Base-by-base conservation (phyloP, 2,329 filamentous ascomycete species). In the Penicillium sclerotigenum region DNA sequence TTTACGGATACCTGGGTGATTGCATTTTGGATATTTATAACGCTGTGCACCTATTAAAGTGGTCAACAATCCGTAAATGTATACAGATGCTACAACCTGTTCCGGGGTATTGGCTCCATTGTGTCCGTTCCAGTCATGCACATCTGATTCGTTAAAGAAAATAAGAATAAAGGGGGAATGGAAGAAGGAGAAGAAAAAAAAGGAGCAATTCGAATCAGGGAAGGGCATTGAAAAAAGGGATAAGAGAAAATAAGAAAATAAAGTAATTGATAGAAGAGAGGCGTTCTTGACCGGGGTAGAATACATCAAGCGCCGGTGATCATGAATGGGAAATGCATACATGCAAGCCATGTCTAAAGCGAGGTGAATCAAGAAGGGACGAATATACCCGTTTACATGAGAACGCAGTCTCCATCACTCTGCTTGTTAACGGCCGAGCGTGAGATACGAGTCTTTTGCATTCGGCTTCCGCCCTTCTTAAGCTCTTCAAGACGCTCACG, bases 401-500 rank as follows among this genome's bases (percentile, higher is more conserved):
- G 31, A 52, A 82, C 78, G 73, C 92, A 97, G 61, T 97, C 91
- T 49, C 90, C 91, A 63, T 97, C 91, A 68, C 92, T 89, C 71
- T 93, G 88, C 72, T 93, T 90, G 68, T 88, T 88, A 53, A 90
- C 85, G 61, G 91, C 89, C 63, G 87, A 93, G 55, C 93, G 83
- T 9, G 89, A 92, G 59, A 97, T 90, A 52, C 90, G 83, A 52
- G 86, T 85, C 69, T 89, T 90, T 59, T 89, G 85, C 47, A 79
- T 81, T 63, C 87, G 89, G 41, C 85, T 86, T 24, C 90, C 90
- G 2, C 87, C 86, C 59, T 86, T 84, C 76, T 95, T 96, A 52
- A 99, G 82, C 64, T 97, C 94, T 71, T 97, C 93, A 5, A 99
- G 83, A 46, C 93, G 85, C 69, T 97, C 91, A 56, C 93, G 86